Evolutionary conservation across 176 grass and related monocot species (phyloP), one percentile per base, ranked within the genome.

Genomic region (Ananas comosus): DNA sequence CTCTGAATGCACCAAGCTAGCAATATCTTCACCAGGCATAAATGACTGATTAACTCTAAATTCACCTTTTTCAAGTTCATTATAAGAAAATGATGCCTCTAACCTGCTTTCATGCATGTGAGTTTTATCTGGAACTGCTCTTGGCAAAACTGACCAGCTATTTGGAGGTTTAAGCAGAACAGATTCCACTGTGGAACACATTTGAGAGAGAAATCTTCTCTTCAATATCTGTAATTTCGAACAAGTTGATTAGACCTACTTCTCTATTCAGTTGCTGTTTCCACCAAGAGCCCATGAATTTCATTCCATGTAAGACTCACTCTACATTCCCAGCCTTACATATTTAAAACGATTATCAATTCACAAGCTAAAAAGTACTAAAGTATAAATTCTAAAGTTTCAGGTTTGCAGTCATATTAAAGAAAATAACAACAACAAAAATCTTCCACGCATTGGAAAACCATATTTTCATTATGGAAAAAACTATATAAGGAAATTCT

Each of bases 1-100:
- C 22, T 64, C 66, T 70, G 56, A 69, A 80, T 72, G 33, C 56
- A 59, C 10, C 1, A 59, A 2, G 17, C 56, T 59, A 59, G 56
- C 12, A 59, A 59, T 59, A 58, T 21, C 56, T 21, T 59, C 19
- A 19, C 16, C n/a, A 21, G n/a, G 56, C 56, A 59, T 59, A 59
- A 19, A 59, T 59, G 5, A 59, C 56, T 18, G 56, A 8, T 16
- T 19, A 16, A 18, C 56, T 59, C 19, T 19, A 59, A 9, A 18
- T 59, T 17, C 56, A 59, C 7, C 56, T 59, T 18, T 59, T 59
- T 22, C 56, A 59, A 2, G 17, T 59, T 21, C 56, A 59, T 21
- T 19, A 59, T 22, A 59, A 59, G 56, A 59, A 18, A 59, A 59
- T 17, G 56, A 59, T 59, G 16, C 56, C 10, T 59, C 9, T 7